Evolutionary conservation across 768 basidiomycete genomes (phyloP).

Genomic region (Thelephora aurantiotincta): DNA sequence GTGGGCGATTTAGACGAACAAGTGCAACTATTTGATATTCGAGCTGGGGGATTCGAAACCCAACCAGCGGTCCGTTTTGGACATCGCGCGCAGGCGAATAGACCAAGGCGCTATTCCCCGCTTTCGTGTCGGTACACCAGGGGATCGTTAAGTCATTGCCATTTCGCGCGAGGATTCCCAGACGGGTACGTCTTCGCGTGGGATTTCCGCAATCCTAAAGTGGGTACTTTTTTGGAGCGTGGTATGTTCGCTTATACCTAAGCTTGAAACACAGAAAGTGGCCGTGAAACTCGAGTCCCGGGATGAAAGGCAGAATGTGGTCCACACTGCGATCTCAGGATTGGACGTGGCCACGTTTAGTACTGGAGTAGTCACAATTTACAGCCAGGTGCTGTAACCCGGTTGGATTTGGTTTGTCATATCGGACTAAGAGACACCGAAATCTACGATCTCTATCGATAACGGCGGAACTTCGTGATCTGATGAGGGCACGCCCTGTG

Average conservation of each 20-base stretch:
- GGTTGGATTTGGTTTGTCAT: too few relatives aligned
- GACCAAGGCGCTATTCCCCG: constrained; percentile 8
- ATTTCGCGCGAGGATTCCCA: constrained; percentile 31
- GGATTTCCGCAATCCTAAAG: constrained; percentile 36
- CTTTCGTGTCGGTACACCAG: constrained; percentile 16
- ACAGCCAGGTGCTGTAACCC: not conserved
- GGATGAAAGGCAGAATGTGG: constrained; percentile 18
- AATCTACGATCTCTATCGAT: too few relatives aligned
- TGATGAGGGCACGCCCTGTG: too few relatives aligned
- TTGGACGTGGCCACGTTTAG: constrained; percentile 28
- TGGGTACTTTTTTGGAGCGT: constrained; percentile 12
- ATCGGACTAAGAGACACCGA: too few relatives aligned
- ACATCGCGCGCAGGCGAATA: constrained; percentile 15
- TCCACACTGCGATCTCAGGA: constrained; percentile 26
- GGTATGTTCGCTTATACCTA: constrained; percentile 4
- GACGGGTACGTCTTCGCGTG: constrained; percentile 31
- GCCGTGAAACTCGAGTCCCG: constrained; percentile 19
- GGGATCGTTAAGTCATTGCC: constrained; percentile 24
- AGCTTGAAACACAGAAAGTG: constrained; percentile 18
- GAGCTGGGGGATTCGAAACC: constrained; percentile 24
- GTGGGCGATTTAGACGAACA: constrained; percentile 35
- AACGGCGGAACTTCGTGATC: too few relatives aligned
- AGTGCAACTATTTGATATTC: constrained; percentile 32
- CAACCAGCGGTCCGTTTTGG: constrained; percentile 32
- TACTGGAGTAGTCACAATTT: not conserved